These are phyloP conservation scores for Prototheca cutis DNA, from an alignment of 163 green algal species.

Conservation along the genomic window DNA sequence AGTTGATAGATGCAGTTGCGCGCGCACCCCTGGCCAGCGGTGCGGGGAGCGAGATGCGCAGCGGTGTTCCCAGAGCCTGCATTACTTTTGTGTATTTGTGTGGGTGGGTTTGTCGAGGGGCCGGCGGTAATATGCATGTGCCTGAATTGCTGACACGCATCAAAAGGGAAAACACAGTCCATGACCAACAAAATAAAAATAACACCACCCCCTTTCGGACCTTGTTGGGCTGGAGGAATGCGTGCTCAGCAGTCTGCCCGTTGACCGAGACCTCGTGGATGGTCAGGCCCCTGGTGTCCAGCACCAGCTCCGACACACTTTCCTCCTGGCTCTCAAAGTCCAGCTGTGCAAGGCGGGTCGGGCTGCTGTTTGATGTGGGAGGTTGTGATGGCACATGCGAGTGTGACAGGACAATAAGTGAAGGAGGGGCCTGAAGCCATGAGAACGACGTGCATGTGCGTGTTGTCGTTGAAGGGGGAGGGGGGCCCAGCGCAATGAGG, in stretches of 20 bases:
- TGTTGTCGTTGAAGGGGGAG: no score
- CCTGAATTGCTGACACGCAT: no score
- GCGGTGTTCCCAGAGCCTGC: slow-evolving; percentile 44
- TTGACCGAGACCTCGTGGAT: slow-evolving; percentile 27
- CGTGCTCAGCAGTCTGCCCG: slow-evolving; percentile 1
- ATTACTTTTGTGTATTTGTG: no score
- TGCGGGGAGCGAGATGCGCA: slow-evolving; percentile 38
- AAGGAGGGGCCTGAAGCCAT: no score
- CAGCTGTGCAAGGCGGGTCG: no score
- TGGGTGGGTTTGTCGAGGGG: not conserved
- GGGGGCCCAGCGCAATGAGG: no score
- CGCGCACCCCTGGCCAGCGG: not conserved
- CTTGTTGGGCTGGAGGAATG: not conserved
- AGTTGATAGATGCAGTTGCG: slow-evolving; percentile 1
- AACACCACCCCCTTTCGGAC: not conserved
- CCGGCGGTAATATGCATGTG: not conserved
- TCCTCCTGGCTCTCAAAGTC: slow-evolving; percentile 5
- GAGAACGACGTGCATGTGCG: no score
- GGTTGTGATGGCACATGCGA: no score
- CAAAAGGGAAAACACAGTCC: no score
- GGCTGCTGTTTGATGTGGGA: no score
- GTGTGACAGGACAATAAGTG: no score
- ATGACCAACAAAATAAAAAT: no score
- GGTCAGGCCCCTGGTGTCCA: slow-evolving; percentile 53
- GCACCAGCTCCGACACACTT: slow-evolving; percentile 32